Evolutionary conservation across 768 basidiomycete species (phyloP).

Genomic region (Cyclocybe aegerita): DNA sequence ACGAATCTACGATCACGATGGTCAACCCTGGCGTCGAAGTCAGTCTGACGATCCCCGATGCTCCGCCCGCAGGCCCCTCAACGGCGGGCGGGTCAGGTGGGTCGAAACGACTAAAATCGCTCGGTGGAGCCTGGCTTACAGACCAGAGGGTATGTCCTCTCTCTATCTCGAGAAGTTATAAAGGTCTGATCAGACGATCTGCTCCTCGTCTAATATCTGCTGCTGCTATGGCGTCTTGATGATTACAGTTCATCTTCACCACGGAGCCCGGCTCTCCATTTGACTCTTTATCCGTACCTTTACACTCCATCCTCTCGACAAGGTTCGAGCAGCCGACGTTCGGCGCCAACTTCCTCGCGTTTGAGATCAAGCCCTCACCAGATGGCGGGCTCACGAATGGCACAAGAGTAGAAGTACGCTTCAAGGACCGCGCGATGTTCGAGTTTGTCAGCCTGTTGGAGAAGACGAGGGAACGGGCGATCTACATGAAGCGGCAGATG

Average conservation of each 20-base stretch:
- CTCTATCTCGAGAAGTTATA: not conserved
- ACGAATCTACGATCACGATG: constrained; percentile 58
- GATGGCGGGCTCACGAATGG: constrained; percentile 68
- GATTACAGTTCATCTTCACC: constrained; percentile 61
- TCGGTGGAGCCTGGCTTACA: constrained; percentile 63
- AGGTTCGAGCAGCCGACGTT: constrained; percentile 78
- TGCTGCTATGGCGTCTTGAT: not conserved
- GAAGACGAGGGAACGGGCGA: constrained; percentile 73
- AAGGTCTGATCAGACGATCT: not conserved
- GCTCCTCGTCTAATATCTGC: not conserved
- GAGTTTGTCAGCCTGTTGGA: constrained; percentile 71
- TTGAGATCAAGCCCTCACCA: constrained; percentile 66
- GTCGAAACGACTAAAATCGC: constrained; percentile 53
- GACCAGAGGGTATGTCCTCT: constrained; percentile 64
- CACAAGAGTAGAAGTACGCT: constrained; percentile 64
- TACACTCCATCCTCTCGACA: constrained; percentile 64
- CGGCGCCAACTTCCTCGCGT: constrained; percentile 61
- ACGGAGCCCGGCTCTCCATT: constrained; percentile 34
- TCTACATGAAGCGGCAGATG: constrained; percentile 70
- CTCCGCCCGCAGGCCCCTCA: constrained; percentile 38
- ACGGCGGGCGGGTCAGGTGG: constrained; percentile 56
- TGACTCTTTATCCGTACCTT: constrained; percentile 56
- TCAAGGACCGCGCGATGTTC: constrained; percentile 69
- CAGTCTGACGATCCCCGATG: constrained; percentile 55
- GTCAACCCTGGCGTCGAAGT: constrained; percentile 60